These are phyloP conservation scores for Massospora cicadina DNA, from an alignment of 371 early-diverging fungal genomes.

Conservation along the genomic window DNA sequence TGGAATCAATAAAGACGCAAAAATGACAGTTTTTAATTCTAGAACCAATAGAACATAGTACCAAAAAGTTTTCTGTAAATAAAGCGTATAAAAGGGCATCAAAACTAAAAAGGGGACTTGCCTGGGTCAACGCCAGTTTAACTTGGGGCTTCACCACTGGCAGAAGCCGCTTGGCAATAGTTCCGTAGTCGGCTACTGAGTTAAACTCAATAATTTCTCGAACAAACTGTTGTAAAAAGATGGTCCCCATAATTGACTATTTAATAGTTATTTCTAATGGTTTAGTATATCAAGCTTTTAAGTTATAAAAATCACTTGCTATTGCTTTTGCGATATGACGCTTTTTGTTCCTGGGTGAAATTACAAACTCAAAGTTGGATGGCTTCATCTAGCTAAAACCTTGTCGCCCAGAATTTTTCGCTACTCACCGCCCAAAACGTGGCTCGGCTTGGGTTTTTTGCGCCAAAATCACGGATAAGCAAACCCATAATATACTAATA, in stretches of 20 bases:
- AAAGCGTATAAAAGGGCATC: background rate
- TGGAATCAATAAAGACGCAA: background rate
- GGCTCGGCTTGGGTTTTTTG: too few species aligned
- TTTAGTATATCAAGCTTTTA: too few species aligned
- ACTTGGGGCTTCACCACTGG: background rate
- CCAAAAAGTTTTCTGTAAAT: background rate
- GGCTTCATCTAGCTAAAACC: too few species aligned
- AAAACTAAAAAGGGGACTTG: background rate
- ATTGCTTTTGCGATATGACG: too few species aligned
- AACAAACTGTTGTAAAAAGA: background rate
- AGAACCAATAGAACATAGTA: background rate
- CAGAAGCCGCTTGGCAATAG: background rate
- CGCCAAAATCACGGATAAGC: too few species aligned
- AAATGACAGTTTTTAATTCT: background rate
- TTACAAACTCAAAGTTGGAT: too few species aligned
- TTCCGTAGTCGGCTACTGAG: background rate
- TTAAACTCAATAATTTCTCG: background rate
- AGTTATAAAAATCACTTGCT: too few species aligned
- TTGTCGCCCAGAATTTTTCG: too few species aligned
- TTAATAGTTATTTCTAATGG: too few species aligned
- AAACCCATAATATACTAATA: too few species aligned
- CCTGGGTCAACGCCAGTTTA: background rate
- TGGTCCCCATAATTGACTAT: background rate
- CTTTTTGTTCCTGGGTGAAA: too few species aligned
- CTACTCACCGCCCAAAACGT: too few species aligned